Conservation (phyloP, 805 yeast genomes). For the Nakazawaea wickerhamii region DNA sequence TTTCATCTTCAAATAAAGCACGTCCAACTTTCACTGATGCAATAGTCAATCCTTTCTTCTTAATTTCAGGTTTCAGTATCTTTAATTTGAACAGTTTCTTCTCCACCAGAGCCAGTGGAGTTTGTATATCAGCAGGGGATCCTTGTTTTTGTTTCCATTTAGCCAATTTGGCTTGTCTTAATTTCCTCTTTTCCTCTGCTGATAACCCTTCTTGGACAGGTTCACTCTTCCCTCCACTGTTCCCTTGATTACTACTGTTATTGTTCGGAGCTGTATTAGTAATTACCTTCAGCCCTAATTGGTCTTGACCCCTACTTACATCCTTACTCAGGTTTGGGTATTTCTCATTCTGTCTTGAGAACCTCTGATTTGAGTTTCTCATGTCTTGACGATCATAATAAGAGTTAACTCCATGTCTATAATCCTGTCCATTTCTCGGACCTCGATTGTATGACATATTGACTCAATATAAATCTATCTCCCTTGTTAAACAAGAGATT, state of each 20-base stretch:
- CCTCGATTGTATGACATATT: not conserved
- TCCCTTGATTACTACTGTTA: not conserved
- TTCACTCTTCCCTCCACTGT: not conserved
- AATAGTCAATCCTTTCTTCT: not conserved
- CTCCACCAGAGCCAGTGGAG: conserved; percentile 1
- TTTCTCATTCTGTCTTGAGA: not conserved
- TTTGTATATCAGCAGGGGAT: conserved; percentile 3
- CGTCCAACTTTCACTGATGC: not conserved
- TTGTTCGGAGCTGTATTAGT: conserved; percentile 5
- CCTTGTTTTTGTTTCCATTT: conserved; percentile 58
- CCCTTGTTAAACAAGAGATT: not conserved
- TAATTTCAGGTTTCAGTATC: not conserved
- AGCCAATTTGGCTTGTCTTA: conserved; percentile 48
- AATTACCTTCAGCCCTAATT: conserved; percentile 1
- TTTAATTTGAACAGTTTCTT: conserved; percentile 19
- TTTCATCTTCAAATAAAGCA: conserved; percentile 2
- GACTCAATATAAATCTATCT: not conserved
- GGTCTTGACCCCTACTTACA: conserved; percentile 8
- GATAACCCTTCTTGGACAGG: conserved; percentile 4
- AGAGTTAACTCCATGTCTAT: not conserved
- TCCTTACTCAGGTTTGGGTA: conserved; percentile 2
- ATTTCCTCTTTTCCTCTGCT: conserved; percentile 30
- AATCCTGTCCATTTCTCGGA: not conserved
- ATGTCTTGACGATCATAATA: not conserved
- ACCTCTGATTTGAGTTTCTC: not conserved